Percentiles rank a stretch among this genome's conserved stretches.
phyloP scores from a whole-genome alignment of 1,284 basidiomycete genomes.

The Ustilago xerochloae region DNA sequence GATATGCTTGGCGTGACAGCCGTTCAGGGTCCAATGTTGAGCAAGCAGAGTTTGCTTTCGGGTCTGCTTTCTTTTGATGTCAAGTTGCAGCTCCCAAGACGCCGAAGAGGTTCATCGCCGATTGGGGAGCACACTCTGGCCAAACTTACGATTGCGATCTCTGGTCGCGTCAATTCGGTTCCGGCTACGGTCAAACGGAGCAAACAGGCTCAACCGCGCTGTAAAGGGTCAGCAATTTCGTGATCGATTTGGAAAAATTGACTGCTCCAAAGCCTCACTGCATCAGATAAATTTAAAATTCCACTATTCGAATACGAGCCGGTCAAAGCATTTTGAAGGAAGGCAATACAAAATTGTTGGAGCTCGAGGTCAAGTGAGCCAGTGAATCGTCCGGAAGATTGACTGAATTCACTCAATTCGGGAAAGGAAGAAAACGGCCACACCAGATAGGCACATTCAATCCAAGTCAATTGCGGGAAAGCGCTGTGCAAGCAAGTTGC shows the following conservation, averaged over 20 bases:
- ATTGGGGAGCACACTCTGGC: too few relatives aligned
- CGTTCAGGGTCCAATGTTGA: conserved; percentile 15
- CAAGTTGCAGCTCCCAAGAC: conserved; percentile 7
- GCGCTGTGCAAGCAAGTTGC: neutral
- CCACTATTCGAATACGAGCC: neutral
- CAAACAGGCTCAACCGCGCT: conserved; percentile 29
- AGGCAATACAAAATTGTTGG: neutral
- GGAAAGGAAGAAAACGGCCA: conserved; percentile 1
- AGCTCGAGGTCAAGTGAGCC: neutral
- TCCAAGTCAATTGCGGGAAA: too few relatives aligned
- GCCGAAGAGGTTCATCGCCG: neutral
- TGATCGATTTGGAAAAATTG: conserved; percentile 30
- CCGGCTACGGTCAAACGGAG: conserved; percentile 24
- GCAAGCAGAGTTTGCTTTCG: neutral
- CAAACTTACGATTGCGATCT: conserved; percentile 11
- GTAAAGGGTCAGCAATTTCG: neutral
- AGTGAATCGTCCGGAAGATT: conserved; percentile 5
- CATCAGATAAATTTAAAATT: too few relatives aligned
- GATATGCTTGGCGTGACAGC: conserved; percentile 16
- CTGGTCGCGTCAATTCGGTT: conserved; percentile 16
- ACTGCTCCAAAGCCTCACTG: neutral
- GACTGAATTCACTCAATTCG: too few relatives aligned
- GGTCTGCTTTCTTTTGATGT: conserved; percentile 7
- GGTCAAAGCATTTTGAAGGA: neutral
- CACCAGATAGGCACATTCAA: too few relatives aligned